A percentile compares a stretch with the other conserved stretches of the same genome.
Conservation (phyloP, 1,139 yeast genomes). For the Arxiozyma slooffiae region DNA sequence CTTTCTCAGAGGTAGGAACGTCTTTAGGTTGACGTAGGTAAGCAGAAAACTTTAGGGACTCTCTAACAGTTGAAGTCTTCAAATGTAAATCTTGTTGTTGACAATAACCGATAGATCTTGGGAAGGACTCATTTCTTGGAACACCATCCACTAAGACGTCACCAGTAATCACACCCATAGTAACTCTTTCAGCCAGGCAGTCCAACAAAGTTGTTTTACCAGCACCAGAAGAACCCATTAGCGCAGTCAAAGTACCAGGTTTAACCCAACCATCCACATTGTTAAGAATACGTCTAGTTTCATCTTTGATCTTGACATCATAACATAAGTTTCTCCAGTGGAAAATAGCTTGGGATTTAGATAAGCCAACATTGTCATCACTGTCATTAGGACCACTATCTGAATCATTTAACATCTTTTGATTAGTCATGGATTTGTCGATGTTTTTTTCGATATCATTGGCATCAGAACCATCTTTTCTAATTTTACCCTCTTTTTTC, state of each 20-base stretch:
- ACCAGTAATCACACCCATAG: conserved; percentile 72
- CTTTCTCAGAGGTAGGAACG: conserved; percentile 49
- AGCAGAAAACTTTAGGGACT: conserved; percentile 65
- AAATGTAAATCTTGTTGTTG: conserved; percentile 77
- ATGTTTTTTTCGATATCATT: conserved; percentile 10
- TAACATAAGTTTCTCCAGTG: conserved; percentile 76
- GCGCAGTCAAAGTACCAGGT: conserved; percentile 66
- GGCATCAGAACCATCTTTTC: conserved; percentile 3
- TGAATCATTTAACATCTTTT: conserved; percentile 16
- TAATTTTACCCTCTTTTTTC: conserved; percentile 25
- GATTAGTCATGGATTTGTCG: conserved; percentile 16
- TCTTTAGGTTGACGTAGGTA: conserved; percentile 57
- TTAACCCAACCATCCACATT: conserved; percentile 79
- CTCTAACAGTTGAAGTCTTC: conserved; percentile 69
- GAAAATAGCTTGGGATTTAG: conserved; percentile 42
- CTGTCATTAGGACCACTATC: not conserved
- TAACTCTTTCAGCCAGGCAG: conserved; percentile 67
- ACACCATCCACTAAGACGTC: conserved; percentile 65
- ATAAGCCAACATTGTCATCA: conserved; percentile 8
- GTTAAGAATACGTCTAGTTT: conserved; percentile 53
- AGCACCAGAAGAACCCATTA: conserved; percentile 87
- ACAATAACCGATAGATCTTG: conserved; percentile 73
- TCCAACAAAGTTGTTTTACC: conserved; percentile 73
- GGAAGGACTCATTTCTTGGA: conserved; percentile 61
- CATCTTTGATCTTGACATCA: conserved; percentile 58